Evolutionary conservation across 352 stramenopile genomes (phyloP), one percentile per base, ranked within the genome.

Genomic region (Phytophthora gonapodyides): DNA sequence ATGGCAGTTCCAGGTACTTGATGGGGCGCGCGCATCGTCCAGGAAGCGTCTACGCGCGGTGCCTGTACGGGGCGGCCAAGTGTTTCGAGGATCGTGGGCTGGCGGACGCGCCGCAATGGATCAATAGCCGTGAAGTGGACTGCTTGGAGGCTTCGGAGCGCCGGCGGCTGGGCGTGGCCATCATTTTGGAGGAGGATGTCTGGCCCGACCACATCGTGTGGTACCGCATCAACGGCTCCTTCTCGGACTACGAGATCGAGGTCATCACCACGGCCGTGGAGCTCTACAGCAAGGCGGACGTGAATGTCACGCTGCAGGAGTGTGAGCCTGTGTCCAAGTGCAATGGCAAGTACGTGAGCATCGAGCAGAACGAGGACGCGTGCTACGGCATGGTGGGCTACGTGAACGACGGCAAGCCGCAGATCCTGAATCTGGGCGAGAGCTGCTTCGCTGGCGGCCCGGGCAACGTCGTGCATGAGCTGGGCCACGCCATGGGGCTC

Each of bases 321-420:
- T 93, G 83, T 45, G 67, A 88, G 27, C 80, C 80, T 21, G 58
- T 71, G 30, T 58, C 74, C 12, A 71, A 80, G 8, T 93, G 83
- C 56, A 74, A 74, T 5, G 77, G 80, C 27, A 89, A 87, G 46
- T 91, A 91, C 38, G 76, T 89, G 21, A 82, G 78, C 60, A 87
- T 93, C 16, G 73, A 82, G 46, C 71, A 89, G 61, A 83, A 88
- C 34, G 76, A 89, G 11, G 73, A 89, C 57, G 75, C 75, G 38
- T 89, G 82, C 65, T 89, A 89, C 61, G 83, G 81, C 13, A 82
- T 88, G 69, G 80, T 93, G 12, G 83, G 83, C 5, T 93, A 88
- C 54, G 77, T 84, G 7, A 71, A 85, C 47, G 78, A 83, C 30
- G 81, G 78, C 27, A 71, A 82, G 57, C 74, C 78, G 11, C 83